Evolutionary conservation across 257 asterid species (phyloP), one percentile per base, ranked within the genome.

Genomic region (Leonotis leonurus): DNA sequence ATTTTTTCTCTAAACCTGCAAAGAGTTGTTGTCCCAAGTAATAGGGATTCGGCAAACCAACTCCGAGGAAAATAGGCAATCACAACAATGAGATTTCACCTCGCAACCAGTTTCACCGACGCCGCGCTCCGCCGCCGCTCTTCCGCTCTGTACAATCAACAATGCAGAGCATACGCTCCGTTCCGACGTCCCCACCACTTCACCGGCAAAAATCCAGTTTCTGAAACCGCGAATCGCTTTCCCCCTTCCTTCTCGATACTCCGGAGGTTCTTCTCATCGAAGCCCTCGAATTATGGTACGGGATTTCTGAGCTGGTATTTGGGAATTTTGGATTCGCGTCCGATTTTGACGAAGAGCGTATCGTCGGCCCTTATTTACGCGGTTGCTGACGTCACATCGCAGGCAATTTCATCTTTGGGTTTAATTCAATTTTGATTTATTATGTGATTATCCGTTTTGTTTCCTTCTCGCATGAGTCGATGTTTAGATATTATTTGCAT

Each of bases 331-430:
- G 84, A 84, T 1, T 58, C 79, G 17, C 82, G 95, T 26, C 98
- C 98, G 9, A 72, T 88, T 69, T 10, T 83, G 41, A 91, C 98
- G 0, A 88, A 91, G 55, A 61, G 88, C 67, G 11, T 88, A 16
- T 85, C 98, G 11, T 62, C 92, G 8, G 81, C 85, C 30, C 8
- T 86, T 16, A 91, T 91, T 46, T 88, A 88, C 59, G 95, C 85
- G 4, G 92, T 84, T 10, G 92, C 98, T 32, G 98, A 91, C 64
- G 44, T 77, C 5, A 81, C 98, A 24, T 85, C 98, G 8, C 98
- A 91, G 95, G 96, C 78, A 56, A 39, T 59, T 65, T n/a, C 36
- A 30, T 1, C 33, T 48, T 56, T 22, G 11, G 14, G 39, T 35
- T 11, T n/a, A 32, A 35, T 43, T 36, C 17, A 0, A 8, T 45